phyloP scores from a whole-genome alignment of 805 yeast species.

The Yamadazyma tumulicola region DNA sequence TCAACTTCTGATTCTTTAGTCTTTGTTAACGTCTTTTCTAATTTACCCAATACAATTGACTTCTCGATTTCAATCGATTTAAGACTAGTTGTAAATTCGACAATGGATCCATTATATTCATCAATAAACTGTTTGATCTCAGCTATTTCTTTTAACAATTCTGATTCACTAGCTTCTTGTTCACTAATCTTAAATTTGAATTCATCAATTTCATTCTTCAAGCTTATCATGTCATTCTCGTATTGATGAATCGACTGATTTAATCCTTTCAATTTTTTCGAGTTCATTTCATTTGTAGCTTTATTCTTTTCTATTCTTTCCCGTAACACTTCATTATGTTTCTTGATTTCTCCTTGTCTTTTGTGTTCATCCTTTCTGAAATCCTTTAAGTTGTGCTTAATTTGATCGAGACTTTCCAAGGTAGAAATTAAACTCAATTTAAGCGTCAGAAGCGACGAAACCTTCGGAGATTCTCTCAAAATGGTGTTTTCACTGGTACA shows the following conservation, averaged over 20 bases:
- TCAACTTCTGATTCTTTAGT: slow-evolving; percentile 23
- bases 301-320: slow-evolving; percentile 29
- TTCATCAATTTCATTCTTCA: slow-evolving; percentile 7
- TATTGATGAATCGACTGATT: slow-evolving; percentile 37
- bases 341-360: slow-evolving; percentile 27
- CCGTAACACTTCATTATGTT: slow-evolving; percentile 29
- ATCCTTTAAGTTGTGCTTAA: slow-evolving; percentile 25
- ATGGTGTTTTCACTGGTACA: slow-evolving; percentile 18
- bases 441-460: slow-evolving; percentile 27
- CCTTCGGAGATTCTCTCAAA: slow-evolving; percentile 23
- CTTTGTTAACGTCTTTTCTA: slow-evolving; percentile 24
- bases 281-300: slow-evolving; percentile 26
- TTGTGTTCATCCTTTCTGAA: slow-evolving; percentile 38
- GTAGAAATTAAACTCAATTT: slow-evolving; percentile 32
- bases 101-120: slow-evolving; percentile 22
- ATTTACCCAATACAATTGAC: slow-evolving; percentile 18
- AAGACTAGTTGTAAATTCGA: slow-evolving; percentile 18
- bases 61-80: slow-evolving; percentile 21
- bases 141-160: slow-evolving; percentile 16
- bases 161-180: not conserved
- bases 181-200: slow-evolving; percentile 1
- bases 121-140: slow-evolving; percentile 19
- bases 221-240: slow-evolving; percentile 27
- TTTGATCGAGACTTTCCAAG: slow-evolving; percentile 21
- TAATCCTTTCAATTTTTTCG: slow-evolving; percentile 35